Evolutionary conservation across 192 early-diverging fungal genomes (phyloP).

Genomic region (Coemansia sp.): DNA sequence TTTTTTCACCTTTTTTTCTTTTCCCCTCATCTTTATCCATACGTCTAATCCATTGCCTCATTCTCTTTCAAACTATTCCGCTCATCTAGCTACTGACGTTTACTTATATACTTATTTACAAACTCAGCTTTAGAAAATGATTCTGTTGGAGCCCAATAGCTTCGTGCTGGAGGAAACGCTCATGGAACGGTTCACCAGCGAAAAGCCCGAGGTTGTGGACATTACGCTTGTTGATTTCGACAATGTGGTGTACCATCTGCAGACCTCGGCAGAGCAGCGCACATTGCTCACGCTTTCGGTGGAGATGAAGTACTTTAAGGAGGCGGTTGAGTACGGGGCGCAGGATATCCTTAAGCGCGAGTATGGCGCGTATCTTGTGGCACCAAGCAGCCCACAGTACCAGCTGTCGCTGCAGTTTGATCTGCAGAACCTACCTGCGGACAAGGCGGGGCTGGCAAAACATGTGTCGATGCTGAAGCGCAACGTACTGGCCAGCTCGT

Average conservation of each 20-base stretch:
- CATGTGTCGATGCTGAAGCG: conserved; percentile 90
- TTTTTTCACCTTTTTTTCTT: not conserved
- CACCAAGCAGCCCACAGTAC: conserved; percentile 63
- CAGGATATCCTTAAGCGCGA: conserved; percentile 77
- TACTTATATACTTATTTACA: not conserved
- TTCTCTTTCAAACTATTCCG: not conserved
- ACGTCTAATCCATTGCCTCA: conserved; percentile 4
- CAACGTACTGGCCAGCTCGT: conserved; percentile 91
- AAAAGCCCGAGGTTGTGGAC: conserved; percentile 69
- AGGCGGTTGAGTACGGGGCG: conserved; percentile 82
- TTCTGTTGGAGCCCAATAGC: conserved; percentile 58
- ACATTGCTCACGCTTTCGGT: conserved; percentile 72
- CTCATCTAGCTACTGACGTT: not conserved
- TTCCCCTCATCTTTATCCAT: not conserved
- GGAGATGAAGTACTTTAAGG: conserved; percentile 77
- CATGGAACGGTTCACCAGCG: conserved; percentile 61
- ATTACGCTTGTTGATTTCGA: conserved; percentile 95
- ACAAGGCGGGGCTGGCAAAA: conserved; percentile 73
- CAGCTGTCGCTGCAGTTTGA: conserved; percentile 86
- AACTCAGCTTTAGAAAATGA: conserved; percentile 32
- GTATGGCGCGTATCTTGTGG: conserved; percentile 71
- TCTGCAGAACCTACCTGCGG: conserved; percentile 71
- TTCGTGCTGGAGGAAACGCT: conserved; percentile 66
- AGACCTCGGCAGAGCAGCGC: conserved; percentile 59
- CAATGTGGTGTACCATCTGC: conserved; percentile 86